phyloP scores from a whole-genome alignment of 345 rosid genomes.

The Turnera subulata region DNA sequence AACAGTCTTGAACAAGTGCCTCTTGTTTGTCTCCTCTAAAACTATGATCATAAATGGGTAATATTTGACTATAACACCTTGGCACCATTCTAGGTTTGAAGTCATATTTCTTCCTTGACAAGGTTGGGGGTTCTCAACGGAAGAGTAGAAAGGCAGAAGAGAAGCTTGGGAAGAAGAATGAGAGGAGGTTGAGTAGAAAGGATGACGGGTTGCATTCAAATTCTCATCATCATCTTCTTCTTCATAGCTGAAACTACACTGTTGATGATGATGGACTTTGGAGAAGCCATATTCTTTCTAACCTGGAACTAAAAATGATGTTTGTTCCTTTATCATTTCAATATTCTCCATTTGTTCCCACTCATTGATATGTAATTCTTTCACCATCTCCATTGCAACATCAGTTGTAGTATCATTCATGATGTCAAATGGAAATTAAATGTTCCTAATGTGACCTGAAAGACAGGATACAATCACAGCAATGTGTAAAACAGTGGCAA shows the following conservation, averaged over 20 bases:
- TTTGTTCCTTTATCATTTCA: slow-evolving; percentile 71
- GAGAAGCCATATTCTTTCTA: no score
- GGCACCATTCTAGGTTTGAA: slow-evolving; percentile 24
- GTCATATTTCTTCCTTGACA: slow-evolving; percentile 3
- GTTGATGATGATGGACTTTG: no score
- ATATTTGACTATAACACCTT: slow-evolving; percentile 28
- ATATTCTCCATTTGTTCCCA: slow-evolving; percentile 74
- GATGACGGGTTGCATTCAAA: slow-evolving; percentile 13
- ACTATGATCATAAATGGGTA: slow-evolving; percentile 4
- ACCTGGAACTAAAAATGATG: slow-evolving; percentile 58
- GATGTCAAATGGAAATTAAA: no score
- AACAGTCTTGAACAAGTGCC: slow-evolving; percentile 60
- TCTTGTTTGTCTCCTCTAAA: slow-evolving; percentile 62
- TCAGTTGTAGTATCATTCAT: slow-evolving; percentile 66
- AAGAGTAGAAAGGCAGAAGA: slow-evolving; percentile 26
- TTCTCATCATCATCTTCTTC: slow-evolving; percentile 34
- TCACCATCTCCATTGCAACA: slow-evolving; percentile 93
- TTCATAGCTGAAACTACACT: slow-evolving; percentile 37
- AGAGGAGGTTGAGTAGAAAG: no score
- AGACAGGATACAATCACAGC: no score
- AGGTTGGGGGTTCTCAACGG: slow-evolving; percentile 10
- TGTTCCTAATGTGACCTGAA: no score
- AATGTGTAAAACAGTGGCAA: no score
- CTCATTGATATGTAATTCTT: slow-evolving; percentile 65
- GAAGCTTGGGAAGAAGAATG: slow-evolving; percentile 61